Evolutionary conservation across 2,329 filamentous ascomycete species (phyloP).

Genomic region (Xylariales sp.): DNA sequence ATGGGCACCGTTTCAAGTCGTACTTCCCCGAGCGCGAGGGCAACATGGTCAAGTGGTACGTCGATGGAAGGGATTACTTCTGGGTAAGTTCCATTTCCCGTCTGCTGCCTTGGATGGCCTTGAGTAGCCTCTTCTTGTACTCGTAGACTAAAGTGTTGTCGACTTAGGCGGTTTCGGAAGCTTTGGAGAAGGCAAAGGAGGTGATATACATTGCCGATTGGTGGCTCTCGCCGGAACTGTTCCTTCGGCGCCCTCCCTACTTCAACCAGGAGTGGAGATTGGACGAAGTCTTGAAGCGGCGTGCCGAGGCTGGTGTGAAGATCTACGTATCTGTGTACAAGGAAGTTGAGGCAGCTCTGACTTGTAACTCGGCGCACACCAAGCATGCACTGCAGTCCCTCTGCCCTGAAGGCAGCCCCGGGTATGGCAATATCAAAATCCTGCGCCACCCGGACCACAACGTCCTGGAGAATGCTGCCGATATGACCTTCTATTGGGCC

Average conservation of each 20-base stretch:
- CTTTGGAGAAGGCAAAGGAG: conserved; percentile 85
- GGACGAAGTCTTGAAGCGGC: conserved; percentile 81
- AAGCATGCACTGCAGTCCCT: conserved; percentile 78
- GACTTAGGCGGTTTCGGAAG: conserved; percentile 70
- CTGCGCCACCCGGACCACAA: conserved; percentile 96
- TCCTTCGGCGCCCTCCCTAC: conserved; percentile 78
- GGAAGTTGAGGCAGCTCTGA: conserved; percentile 75
- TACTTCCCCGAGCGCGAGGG: conserved; percentile 84
- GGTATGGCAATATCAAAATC: conserved; percentile 82
- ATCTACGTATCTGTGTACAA: conserved; percentile 93
- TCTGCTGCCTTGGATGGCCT: no score
- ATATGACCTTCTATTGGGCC: conserved; percentile 95
- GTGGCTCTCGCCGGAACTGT: conserved; percentile 91
- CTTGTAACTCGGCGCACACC: conserved; percentile 89
- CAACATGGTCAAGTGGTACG: conserved; percentile 94
- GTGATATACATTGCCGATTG: conserved; percentile 95
- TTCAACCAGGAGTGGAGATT: conserved; percentile 81
- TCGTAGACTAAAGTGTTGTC: not conserved
- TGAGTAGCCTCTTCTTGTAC: conserved; percentile 3
- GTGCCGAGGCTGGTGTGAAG: conserved; percentile 88
- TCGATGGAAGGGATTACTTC: conserved; percentile 92
- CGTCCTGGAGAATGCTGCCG: conserved; percentile 84
- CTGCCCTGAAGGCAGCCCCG: conserved; percentile 76
- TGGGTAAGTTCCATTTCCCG: conserved; percentile 57
- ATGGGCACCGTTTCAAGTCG: conserved; percentile 79